Conservation (phyloP, 208 protist species). For the Crithidia fasciculata region DNA sequence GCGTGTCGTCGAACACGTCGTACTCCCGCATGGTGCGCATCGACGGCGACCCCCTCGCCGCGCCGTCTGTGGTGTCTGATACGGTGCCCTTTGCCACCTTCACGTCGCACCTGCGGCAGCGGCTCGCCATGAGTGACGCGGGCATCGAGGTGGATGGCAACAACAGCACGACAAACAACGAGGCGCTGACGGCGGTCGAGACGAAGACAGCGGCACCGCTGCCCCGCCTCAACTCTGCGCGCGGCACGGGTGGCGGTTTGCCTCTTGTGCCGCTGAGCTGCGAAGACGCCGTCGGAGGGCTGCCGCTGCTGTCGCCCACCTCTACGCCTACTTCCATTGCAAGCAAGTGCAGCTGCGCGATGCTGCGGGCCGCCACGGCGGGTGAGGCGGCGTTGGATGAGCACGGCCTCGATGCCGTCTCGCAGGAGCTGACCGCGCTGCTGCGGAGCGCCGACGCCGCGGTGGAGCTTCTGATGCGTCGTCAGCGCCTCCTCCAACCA, state of each 20-base stretch:
- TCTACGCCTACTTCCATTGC: not conserved
- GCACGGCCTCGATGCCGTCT: not conserved
- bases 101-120: constrained; percentile 13
- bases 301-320: not conserved
- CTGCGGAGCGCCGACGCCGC: not conserved
- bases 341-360: not conserved
- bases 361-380: too few species aligned
- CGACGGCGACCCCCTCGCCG: not conserved
- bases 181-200: not conserved
- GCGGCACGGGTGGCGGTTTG: not conserved
- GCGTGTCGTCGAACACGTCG: not conserved
- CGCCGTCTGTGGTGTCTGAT: not conserved
- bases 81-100: constrained; percentile 1
- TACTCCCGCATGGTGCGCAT: not conserved
- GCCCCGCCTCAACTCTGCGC: not conserved
- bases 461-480: not conserved
- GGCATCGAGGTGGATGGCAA: not conserved
- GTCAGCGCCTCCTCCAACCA: not conserved
- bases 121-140: constrained; percentile 1
- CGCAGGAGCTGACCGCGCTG: constrained; percentile 2
- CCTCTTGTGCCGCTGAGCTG: too few species aligned
- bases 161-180: not conserved
- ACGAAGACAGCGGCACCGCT: not conserved
- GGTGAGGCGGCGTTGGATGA: not conserved
- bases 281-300: too few species aligned